These are phyloP conservation scores for Phlebiopsis flavidoalba DNA, from an alignment of 768 basidiomycete species.

Conservation along the genomic window DNA sequence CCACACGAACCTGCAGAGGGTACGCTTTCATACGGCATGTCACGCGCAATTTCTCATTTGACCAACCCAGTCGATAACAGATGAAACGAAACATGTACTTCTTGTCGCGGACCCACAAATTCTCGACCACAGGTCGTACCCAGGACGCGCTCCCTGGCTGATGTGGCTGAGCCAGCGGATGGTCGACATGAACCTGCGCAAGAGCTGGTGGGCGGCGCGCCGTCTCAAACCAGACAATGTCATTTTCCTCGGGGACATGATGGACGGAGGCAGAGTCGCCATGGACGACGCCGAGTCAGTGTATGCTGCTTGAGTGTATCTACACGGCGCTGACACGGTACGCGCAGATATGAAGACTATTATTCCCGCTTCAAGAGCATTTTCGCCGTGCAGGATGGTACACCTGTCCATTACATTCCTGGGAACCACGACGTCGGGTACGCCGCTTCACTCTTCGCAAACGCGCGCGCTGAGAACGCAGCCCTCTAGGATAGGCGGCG, in stretches of 20 bases:
- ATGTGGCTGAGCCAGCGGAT: conserved; percentile 57
- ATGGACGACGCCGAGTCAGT: conserved; percentile 70
- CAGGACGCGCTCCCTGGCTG: conserved; percentile 47
- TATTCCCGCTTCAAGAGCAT: conserved; percentile 63
- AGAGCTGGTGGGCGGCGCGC: conserved; percentile 72
- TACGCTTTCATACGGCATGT: not conserved
- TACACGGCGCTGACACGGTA: not conserved
- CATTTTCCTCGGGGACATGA: conserved; percentile 88
- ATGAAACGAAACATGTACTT: conserved; percentile 52
- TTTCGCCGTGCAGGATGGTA: conserved; percentile 45
- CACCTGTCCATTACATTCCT: conserved; percentile 68
- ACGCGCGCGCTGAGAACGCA: not conserved
- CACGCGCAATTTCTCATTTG: not conserved
- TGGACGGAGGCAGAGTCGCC: conserved; percentile 72
- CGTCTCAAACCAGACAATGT: conserved; percentile 62
- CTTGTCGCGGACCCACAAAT: conserved; percentile 88
- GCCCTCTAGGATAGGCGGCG: conserved; percentile 24
- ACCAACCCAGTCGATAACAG: not conserved
- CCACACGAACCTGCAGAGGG: conserved; percentile 1
- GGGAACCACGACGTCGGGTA: conserved; percentile 92
- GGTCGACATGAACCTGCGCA: conserved; percentile 79
- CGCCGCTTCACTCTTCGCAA: conserved; percentile 16
- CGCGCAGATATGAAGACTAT: conserved; percentile 68
- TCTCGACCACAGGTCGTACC: conserved; percentile 71
- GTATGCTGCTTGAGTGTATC: not conserved